Evolutionary conservation across 192 early-diverging fungal species (phyloP).

Genomic region (Paraglomus brasilianum): DNA sequence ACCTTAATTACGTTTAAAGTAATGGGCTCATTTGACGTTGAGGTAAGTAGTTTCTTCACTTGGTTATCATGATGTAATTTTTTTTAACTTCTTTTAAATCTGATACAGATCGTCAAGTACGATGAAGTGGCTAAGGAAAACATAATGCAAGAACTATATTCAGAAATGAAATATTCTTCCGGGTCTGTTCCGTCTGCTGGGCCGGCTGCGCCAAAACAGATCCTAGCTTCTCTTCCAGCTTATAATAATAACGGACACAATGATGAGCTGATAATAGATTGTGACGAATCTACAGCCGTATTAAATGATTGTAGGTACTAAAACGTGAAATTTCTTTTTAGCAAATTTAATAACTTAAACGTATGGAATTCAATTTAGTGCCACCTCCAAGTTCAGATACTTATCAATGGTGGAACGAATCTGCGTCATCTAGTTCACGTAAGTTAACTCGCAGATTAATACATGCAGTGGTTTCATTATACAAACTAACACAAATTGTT

Average conservation of each 20-base stretch:
- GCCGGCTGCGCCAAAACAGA: background rate
- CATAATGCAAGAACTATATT: constrained; percentile 52
- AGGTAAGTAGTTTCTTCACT: constrained; percentile 22
- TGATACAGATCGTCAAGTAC: constrained; percentile 41
- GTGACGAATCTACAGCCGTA: background rate
- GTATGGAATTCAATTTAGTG: constrained; percentile 28
- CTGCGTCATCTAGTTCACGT: no score
- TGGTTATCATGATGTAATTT: constrained; percentile 37
- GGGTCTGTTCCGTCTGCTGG: background rate
- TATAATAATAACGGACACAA: background rate
- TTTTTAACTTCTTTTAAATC: constrained; percentile 15
- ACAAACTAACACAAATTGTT: no score
- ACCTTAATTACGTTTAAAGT: constrained; percentile 5
- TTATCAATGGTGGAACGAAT: constrained; percentile 56
- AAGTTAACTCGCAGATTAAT: no score
- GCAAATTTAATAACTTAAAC: background rate
- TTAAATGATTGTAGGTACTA: constrained; percentile 22
- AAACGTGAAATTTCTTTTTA: background rate
- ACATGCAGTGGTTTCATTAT: no score
- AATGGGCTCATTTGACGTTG: constrained; percentile 38
- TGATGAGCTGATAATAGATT: background rate
- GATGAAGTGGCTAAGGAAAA: constrained; percentile 47
- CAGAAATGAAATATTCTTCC: constrained; percentile 34
- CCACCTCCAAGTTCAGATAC: constrained; percentile 53
- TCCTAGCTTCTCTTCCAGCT: background rate